Base-by-base conservation (phyloP, 2,329 filamentous ascomycete genomes). In the Monilinia fructicola region DNA sequence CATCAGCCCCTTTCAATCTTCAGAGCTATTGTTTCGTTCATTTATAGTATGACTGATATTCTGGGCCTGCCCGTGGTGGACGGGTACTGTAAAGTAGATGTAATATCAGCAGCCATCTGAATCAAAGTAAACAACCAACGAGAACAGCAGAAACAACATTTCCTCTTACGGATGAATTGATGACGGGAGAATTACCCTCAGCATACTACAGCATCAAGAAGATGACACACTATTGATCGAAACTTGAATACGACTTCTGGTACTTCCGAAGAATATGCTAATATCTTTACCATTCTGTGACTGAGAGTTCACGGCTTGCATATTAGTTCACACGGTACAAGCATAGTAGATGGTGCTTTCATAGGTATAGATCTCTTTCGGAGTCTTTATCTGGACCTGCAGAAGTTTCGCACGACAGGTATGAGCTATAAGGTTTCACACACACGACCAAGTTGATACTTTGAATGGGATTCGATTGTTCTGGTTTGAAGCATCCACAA, bases 341-440 rank as follows among this genome's bases (percentile, higher is more conserved):
- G 9, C 31, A n/a, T 46, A 26, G 18, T 31, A 60, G 42, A 38
- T 21, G 46, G 54, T 42, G 5, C 23, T 18, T 26, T 60, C 35
- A 44, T 31, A 38, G 56, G 56, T 38, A 48, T 60, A 35, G 42
- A 60, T 60, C 56, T 48, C 40, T 21, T 50, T 56, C 64, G 69
- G 68, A 69, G 69, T 64, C 67, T 67, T 66, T 38, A 48, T 23
- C 50, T 62, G 58, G 67, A 67, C 62, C 56, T 68, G 69, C 69
- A 70, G 68, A 59, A 64, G 40, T 52, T 67, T 64, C 56, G 68
- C 68, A 69, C 64, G 48, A 21, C 55, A 66, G 64, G 68, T 68
- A 44, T 67, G 64, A 54, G 56, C 23, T 58, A 12, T 63, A 35
- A 44, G 48, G 69, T 72, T 71, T 72, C 56, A 60, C 69, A 70